A percentile compares a stretch with the other conserved stretches of the same genome.
These are phyloP conservation scores for Pseudisothecium myosuroides DNA, from an alignment of 225 moss, liverwort and hornwort genomes.

Conservation along the genomic window DNA sequence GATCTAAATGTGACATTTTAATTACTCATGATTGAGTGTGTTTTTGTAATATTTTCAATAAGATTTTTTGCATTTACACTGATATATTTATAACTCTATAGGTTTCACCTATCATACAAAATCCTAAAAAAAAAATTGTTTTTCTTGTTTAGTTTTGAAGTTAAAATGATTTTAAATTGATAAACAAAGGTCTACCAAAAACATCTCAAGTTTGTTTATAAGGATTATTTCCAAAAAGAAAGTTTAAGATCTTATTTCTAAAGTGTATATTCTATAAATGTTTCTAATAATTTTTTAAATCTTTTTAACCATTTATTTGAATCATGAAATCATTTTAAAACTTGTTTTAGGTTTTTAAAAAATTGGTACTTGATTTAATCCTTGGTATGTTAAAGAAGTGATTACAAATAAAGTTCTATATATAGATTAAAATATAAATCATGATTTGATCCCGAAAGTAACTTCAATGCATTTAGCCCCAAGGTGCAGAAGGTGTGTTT, in stretches of 20 bases:
- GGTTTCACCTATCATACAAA: neutral
- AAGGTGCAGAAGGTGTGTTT: neutral
- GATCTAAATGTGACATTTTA: neutral
- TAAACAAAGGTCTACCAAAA: neutral
- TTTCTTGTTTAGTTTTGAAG: neutral
- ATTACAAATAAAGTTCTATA: neutral
- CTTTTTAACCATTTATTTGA: neutral
- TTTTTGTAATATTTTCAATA: neutral
- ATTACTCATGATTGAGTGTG: neutral
- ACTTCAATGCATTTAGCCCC: neutral
- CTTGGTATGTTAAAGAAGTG: neutral
- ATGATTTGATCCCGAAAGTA: neutral
- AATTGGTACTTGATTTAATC: neutral
- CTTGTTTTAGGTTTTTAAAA: too few relatives aligned
- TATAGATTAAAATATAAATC: neutral
- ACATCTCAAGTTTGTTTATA: neutral
- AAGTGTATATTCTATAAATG: too few relatives aligned
- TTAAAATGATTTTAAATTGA: neutral
- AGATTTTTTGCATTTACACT: neutral
- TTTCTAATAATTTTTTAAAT: neutral
- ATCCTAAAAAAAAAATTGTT: neutral
- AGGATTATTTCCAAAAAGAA: neutral
- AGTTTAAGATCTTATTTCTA: neutral
- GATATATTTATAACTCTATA: neutral
- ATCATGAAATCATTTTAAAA: too few relatives aligned